These are phyloP conservation scores for Candida glaebosa DNA, from an alignment of 805 yeast species.

Conservation along the genomic window DNA sequence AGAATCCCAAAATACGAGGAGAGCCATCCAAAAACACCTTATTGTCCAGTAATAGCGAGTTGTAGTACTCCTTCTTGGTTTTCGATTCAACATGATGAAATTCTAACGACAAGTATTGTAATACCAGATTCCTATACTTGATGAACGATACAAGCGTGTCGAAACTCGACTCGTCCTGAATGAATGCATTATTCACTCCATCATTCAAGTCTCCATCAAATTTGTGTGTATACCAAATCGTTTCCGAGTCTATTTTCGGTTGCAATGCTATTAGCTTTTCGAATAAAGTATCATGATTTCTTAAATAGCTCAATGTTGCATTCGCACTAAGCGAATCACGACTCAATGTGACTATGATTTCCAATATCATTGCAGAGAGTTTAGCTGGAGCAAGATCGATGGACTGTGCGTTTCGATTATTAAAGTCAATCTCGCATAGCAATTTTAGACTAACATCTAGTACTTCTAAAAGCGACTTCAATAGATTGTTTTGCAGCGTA, in stretches of 20 bases:
- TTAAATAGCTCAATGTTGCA: conserved; percentile 49
- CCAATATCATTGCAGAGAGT: conserved; percentile 56
- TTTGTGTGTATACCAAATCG: conserved; percentile 50
- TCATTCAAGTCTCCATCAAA: conserved; percentile 42
- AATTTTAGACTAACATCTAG: conserved; percentile 45
- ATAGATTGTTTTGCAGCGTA: conserved; percentile 54
- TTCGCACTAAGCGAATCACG: conserved; percentile 53
- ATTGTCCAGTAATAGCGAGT: conserved; percentile 50
- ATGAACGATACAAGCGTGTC: conserved; percentile 61
- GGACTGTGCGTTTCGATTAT: conserved; percentile 26
- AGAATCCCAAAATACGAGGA: conserved; percentile 62
- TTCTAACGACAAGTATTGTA: conserved; percentile 69
- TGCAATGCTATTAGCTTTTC: conserved; percentile 48
- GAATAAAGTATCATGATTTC: conserved; percentile 48
- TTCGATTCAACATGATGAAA: conserved; percentile 60
- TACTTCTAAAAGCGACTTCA: conserved; percentile 50
- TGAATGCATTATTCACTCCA: conserved; percentile 25
- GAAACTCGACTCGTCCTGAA: conserved; percentile 31
- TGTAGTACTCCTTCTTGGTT: conserved; percentile 50
- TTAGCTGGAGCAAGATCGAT: conserved; percentile 55
- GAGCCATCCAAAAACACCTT: conserved; percentile 53
- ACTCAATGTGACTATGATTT: conserved; percentile 60
- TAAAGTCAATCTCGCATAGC: conserved; percentile 35
- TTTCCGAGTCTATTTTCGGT: conserved; percentile 50
- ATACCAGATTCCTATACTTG: conserved; percentile 53